phyloP scores from a whole-genome alignment of 352 stramenopile species.

The Globisporangium splendens region DNA sequence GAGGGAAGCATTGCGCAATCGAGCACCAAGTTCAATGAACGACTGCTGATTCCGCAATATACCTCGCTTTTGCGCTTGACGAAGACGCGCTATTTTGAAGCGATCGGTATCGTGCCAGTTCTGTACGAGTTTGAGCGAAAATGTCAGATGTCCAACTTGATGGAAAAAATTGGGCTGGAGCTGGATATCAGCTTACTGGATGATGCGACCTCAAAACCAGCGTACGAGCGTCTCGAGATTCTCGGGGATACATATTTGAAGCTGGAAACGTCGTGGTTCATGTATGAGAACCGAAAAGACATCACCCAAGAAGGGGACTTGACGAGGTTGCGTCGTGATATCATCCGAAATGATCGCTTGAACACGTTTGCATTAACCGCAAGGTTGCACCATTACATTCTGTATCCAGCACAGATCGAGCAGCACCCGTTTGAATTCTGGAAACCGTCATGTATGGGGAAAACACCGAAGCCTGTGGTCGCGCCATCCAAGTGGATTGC shows the following conservation, averaged over 20 bases:
- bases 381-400: constrained; percentile 71
- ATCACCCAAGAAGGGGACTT: constrained; percentile 70
- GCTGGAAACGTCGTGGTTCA: constrained; percentile 83
- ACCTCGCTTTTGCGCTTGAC: constrained; percentile 58
- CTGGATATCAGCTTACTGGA: constrained; percentile 72
- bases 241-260: constrained; percentile 84
- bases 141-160: constrained; percentile 86
- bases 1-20: constrained; percentile 52
- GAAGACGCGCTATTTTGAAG: constrained; percentile 75
- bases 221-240: constrained; percentile 82
- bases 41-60: constrained; percentile 65
- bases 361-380: constrained; percentile 63
- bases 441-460: constrained; percentile 87
- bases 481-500: constrained; percentile 83
- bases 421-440: constrained; percentile 81
- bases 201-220: constrained; percentile 80
- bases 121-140: constrained; percentile 89
- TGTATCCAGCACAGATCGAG: constrained; percentile 75
- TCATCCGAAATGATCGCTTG: constrained; percentile 84
- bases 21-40: constrained; percentile 77
- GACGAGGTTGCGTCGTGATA: constrained; percentile 73
- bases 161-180: constrained; percentile 70
- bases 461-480: constrained; percentile 66
- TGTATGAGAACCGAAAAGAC: constrained; percentile 72
- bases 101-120: constrained; percentile 77